Evolutionary conservation across 768 basidiomycete genomes (phyloP), one percentile per base, ranked within the genome.

Genomic region (Russula abietina): DNA sequence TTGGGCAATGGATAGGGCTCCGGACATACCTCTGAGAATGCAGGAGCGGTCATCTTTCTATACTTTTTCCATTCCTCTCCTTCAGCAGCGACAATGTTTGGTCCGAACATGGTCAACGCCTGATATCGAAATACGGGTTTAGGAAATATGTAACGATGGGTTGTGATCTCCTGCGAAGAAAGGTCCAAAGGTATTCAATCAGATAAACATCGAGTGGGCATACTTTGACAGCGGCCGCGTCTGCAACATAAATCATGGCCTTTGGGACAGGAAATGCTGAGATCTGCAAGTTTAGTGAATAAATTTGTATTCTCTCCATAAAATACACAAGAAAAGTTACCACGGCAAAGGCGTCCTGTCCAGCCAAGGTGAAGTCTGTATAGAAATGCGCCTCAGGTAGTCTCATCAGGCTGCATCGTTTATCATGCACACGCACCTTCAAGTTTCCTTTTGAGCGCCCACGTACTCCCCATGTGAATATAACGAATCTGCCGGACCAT

Each of bases 51-150:
- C 38, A 88, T 79, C 69, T 82, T 84, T 49, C 85, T 73, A 64
- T 85, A 85, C 38, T 80, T 79, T 70, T 85, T 85, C 86, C 86
- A 88, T 61, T 82, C 77, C 3, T 83, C 80, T 30, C 81, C 83
- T 67, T 87, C 86, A 0, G 83, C 81, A 2, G 78, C 79, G 19
- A 88, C 79, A 49, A 88, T 83, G 64, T 88, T 89, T 10, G 70
- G 67, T 6, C 87, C 86, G 68, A 80, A 88, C 59, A 83, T 75
- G 0, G 71, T 59, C 19, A 87, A 71, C 19, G 75, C 63, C 2
- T 55, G 62, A 65, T 87, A 87, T 43, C 8, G 69, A 4, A 77
- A 66, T 0, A 81, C 67, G 12, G 83, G 80, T 65, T 88, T 88
- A 0, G 83, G 81, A 66, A 86, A 88, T 16, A 80, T 78, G 9